These are phyloP conservation scores for Onygenales sp. DNA, from an alignment of 2,329 filamentous ascomycete species.

Conservation along the genomic window DNA sequence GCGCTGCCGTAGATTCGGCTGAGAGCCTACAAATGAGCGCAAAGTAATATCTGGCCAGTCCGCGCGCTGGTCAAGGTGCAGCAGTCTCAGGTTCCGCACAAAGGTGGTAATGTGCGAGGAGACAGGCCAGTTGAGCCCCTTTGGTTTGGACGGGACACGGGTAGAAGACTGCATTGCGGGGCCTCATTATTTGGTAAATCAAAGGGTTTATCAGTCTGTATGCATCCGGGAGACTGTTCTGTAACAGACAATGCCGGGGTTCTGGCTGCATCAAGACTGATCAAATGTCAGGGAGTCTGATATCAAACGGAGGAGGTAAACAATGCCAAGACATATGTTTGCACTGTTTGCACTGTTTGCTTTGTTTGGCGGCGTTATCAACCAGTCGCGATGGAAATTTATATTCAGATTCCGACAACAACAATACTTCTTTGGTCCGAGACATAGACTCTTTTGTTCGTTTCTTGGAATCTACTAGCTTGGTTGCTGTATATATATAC, in stretches of 20 bases:
- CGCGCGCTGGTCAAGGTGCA: slow-evolving; percentile 64
- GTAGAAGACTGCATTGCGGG: slow-evolving; percentile 22
- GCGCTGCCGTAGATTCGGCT: slow-evolving; percentile 69
- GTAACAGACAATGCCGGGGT: background rate
- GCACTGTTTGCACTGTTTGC: slow-evolving; percentile 2
- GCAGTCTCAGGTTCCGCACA: slow-evolving; percentile 70
- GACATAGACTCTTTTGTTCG: too few species aligned
- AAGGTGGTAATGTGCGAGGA: slow-evolving; percentile 56
- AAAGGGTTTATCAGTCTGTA: background rate
- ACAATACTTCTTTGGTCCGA: background rate
- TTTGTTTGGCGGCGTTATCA: background rate
- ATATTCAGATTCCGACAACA: background rate
- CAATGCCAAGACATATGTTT: slow-evolving; percentile 13
- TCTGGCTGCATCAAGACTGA: background rate
- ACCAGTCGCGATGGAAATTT: background rate
- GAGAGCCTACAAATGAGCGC: slow-evolving; percentile 60
- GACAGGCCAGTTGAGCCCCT: slow-evolving; percentile 27
- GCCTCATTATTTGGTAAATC: slow-evolving; percentile 3
- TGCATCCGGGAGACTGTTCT: background rate
- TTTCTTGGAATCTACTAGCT: background rate
- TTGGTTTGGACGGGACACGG: slow-evolving; percentile 18
- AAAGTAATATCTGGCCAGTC: slow-evolving; percentile 73
- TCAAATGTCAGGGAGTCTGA: too few species aligned
- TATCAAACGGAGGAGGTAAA: slow-evolving; percentile 12
- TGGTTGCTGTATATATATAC: background rate